Base-by-base conservation (phyloP, 768 basidiomycete species). In the Mycena epipterygia region DNA sequence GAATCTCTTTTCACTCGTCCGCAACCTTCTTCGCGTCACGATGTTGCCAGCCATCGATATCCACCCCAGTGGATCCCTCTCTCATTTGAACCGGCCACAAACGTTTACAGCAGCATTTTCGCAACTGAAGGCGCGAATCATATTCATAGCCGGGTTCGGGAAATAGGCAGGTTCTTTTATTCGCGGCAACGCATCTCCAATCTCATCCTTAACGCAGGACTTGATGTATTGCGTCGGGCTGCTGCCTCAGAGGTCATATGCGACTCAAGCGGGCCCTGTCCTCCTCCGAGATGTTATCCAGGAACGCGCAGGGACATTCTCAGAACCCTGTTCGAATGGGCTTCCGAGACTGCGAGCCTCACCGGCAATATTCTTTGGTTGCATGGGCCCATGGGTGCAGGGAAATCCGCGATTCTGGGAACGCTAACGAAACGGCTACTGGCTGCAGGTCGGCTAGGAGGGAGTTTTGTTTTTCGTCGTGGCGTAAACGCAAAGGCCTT, bases 341-440 rank as follows among this genome's bases (percentile, higher is more conserved):
- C 59, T 9, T 29, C 57, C 6, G 57, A 60, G 17, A 1, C 44
- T 27, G 6, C 57, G 4, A 37, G 23, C 59, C n/a, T 42, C 14
- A 8, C 52, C n/a, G 25, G 57, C 32, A 42, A 42, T n/a, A 58
- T 73, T 25, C 19, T 63, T 35, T 70, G 72, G 27, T 23, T 73
- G 32, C 46, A 58, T 1, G 72, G 72, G 9, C 68, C 72, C 12
- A 16, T 44, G 14, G 72, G 72, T 23, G 64, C 62, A n/a, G 72
- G 72, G 1, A 73, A 73, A 46, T 73, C 72, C 39, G 27, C 68
- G 29, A 63, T 73, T 51, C 32, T 73, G 29, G 46, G 64, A 7
- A 60, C 67, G 11, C 44, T 65, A 11, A 29, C 59, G 46, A 44
- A 62, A 11, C 23, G 64, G 27, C 25, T 66, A 29, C 55, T 33